Conservation (phyloP, 768 basidiomycete genomes). For the Cyclocybe cylindracea region DNA sequence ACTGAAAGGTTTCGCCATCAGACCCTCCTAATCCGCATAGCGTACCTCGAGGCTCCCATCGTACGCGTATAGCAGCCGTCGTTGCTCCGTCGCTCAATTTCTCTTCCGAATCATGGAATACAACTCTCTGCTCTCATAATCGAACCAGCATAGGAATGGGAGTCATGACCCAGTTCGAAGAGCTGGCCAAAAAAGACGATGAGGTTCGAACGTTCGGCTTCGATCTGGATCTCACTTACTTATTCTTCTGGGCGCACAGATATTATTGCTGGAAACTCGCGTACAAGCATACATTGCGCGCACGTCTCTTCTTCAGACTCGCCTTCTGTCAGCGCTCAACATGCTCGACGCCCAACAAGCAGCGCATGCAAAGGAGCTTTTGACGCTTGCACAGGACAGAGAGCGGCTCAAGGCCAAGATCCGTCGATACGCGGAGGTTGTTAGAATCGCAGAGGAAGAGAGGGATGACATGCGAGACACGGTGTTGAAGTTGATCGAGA, state of each 20-base stretch:
- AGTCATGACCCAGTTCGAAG: neutral
- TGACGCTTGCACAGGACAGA: slow-evolving; percentile 29
- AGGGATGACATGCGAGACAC: slow-evolving; percentile 55
- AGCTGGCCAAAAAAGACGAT: neutral
- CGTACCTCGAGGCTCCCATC: slow-evolving; percentile 1
- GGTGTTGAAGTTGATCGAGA: slow-evolving; percentile 54
- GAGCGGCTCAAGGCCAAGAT: slow-evolving; percentile 37
- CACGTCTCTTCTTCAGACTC: slow-evolving; percentile 43
- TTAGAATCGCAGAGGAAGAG: slow-evolving; percentile 42
- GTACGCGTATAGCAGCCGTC: neutral
- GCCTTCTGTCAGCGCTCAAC: slow-evolving; percentile 51
- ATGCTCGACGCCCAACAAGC: slow-evolving; percentile 44
- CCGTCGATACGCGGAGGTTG: slow-evolving; percentile 30
- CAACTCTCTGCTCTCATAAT: no score
- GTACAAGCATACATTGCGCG: slow-evolving; percentile 29
- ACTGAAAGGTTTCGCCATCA: neutral
- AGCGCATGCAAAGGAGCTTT: slow-evolving; percentile 41
- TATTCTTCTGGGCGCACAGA: neutral
- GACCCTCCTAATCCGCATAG: neutral
- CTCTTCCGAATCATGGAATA: no score
- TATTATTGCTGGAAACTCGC: slow-evolving; percentile 5
- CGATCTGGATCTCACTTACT: neutral
- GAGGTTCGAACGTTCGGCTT: neutral
- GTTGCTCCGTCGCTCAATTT: no score
- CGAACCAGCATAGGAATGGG: neutral